Evolutionary conservation across 1,284 basidiomycete genomes (phyloP).

Genomic region (Sporisorium iseilematis-ciliati): DNA sequence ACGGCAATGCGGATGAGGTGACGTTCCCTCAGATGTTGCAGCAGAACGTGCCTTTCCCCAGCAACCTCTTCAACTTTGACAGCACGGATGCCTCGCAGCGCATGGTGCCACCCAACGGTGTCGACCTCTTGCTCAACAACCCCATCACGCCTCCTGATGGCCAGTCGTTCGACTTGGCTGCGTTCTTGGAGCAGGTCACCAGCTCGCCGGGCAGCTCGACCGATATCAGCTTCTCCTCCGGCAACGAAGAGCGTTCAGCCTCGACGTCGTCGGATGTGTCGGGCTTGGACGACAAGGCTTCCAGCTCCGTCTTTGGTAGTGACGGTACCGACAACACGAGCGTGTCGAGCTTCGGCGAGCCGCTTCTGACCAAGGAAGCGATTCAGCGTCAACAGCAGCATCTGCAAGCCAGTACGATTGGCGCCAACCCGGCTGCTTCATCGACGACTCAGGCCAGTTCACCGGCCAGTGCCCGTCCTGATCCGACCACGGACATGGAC

Average conservation of each 20-base stretch:
- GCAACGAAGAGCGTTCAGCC: conserved; percentile 34
- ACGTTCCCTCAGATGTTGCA: conserved; percentile 47
- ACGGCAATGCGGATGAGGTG: conserved; percentile 23
- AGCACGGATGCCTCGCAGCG: conserved; percentile 24
- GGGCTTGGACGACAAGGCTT: conserved; percentile 32
- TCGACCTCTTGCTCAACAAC: conserved; percentile 48
- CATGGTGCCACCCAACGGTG: conserved; percentile 49
- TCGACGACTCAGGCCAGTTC: conserved; percentile 25
- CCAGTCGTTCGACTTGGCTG: conserved; percentile 52
- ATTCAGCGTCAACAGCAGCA: conserved; percentile 41
- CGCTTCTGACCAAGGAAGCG: conserved; percentile 38
- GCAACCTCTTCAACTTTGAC: conserved; percentile 34
- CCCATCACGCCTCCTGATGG: conserved; percentile 48
- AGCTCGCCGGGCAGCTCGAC: conserved; percentile 53
- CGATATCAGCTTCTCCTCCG: conserved; percentile 38
- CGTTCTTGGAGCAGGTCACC: conserved; percentile 54
- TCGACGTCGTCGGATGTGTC: conserved; percentile 38
- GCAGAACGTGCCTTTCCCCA: conserved; percentile 28
- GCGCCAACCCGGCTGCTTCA: background rate
- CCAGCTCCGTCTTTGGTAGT: conserved; percentile 23
- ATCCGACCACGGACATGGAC: conserved; percentile 47
- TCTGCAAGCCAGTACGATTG: conserved; percentile 12
- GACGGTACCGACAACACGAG: conserved; percentile 44
- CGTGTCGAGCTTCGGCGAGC: conserved; percentile 40
- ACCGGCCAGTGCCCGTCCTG: conserved; percentile 13